Evolutionary conservation across 768 basidiomycete genomes (phyloP).

Genomic region (Rhodotorula graminis): DNA sequence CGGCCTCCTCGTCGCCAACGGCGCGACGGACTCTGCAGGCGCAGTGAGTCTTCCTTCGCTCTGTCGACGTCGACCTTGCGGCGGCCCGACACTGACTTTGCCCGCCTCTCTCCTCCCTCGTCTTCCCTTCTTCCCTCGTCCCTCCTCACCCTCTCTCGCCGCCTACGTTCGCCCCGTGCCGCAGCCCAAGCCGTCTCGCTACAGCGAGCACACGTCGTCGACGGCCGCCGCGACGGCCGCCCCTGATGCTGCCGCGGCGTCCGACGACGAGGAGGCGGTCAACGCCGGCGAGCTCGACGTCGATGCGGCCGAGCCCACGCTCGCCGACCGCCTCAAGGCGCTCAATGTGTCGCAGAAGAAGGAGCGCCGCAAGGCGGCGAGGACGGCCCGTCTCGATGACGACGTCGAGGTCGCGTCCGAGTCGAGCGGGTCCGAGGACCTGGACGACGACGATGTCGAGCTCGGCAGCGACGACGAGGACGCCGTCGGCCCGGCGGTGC

Average conservation of each 20-base stretch:
- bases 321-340: slow-evolving; percentile 82
- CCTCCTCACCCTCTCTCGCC: background rate
- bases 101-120: too few species aligned
- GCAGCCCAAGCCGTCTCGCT: slow-evolving; percentile 32
- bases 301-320: slow-evolving; percentile 80
- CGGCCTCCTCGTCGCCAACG: slow-evolving; percentile 16
- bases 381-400: slow-evolving; percentile 9
- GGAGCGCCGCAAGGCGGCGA: slow-evolving; percentile 23
- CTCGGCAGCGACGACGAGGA: slow-evolving; percentile 14
- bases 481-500: slow-evolving; percentile 45
- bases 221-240: slow-evolving; percentile 50
- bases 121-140: too few species aligned
- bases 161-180: background rate
- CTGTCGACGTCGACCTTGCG: too few species aligned
- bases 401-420: slow-evolving; percentile 47
- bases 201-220: slow-evolving; percentile 24
- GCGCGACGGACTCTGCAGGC: slow-evolving; percentile 1
- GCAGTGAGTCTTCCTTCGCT: slow-evolving; percentile 13
- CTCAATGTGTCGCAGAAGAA: slow-evolving; percentile 53
- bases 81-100: too few species aligned
- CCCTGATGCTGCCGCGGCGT: slow-evolving; percentile 54
- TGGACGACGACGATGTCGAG: slow-evolving; percentile 33
- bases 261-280: slow-evolving; percentile 52
- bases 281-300: slow-evolving; percentile 69
- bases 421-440: slow-evolving; percentile 22